Evolutionary conservation across 352 stramenopile genomes (phyloP).

Genomic region (Phytophthora rubi): DNA sequence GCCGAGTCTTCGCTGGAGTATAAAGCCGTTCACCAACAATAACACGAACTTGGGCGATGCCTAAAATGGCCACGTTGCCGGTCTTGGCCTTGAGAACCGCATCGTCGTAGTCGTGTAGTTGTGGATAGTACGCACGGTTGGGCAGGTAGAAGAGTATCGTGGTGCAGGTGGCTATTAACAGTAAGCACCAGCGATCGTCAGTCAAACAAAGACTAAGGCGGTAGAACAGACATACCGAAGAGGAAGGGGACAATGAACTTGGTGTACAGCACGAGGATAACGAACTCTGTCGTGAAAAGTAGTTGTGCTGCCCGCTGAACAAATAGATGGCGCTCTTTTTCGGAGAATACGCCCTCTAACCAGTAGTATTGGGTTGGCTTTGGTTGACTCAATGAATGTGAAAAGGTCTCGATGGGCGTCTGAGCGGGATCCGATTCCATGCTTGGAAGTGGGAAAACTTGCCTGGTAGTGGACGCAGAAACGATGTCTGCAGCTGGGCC

Average conservation of each 20-base stretch:
- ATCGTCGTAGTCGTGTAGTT: background rate
- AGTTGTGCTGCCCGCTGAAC: background rate
- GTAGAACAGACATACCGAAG: background rate
- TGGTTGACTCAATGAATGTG: background rate
- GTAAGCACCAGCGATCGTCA: background rate
- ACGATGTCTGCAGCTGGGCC: background rate
- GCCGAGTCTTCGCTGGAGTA: background rate
- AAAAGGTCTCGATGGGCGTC: background rate
- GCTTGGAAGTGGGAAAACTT: background rate
- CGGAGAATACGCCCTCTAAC: background rate
- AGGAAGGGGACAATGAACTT: background rate
- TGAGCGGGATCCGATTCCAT: background rate
- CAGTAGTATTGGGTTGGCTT: background rate
- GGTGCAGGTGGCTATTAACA: background rate
- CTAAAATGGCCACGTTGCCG: background rate
- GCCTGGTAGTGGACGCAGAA: background rate
- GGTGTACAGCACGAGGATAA: background rate
- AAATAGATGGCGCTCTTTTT: background rate
- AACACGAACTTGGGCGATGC: background rate
- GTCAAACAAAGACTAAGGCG: background rate
- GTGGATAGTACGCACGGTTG: background rate
- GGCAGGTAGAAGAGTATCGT: background rate
- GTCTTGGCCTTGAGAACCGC: background rate
- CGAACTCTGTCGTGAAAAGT: background rate
- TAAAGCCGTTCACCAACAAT: background rate